Evolutionary conservation across 371 early-diverging fungal species (phyloP).

Genomic region (Nosema muscidifuracis): DNA sequence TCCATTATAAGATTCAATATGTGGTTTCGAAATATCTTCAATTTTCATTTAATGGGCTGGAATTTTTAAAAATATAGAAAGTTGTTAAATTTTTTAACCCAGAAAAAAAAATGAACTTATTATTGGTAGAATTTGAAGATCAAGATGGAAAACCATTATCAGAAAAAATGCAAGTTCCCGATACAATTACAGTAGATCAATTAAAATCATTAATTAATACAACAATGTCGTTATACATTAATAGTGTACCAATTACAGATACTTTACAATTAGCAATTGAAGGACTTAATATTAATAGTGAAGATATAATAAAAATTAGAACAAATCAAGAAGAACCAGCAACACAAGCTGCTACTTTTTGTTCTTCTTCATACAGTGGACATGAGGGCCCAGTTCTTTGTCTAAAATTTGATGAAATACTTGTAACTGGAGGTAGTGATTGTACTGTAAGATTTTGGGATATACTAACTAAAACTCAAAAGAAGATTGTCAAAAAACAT

Average conservation of each 20-base stretch:
- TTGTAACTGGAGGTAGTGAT: conserved; percentile 85
- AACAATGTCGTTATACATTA: conserved; percentile 38
- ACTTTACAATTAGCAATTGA: conserved; percentile 60
- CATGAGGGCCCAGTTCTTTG: conserved; percentile 85
- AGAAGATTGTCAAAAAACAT: conserved; percentile 67
- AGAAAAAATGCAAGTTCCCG: conserved; percentile 47
- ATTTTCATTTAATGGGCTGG: conserved; percentile 12
- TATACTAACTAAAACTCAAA: conserved; percentile 68
- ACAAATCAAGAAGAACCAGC: conserved; percentile 25
- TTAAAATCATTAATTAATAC: conserved; percentile 39
- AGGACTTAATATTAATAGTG: conserved; percentile 64
- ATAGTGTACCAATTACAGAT: conserved; percentile 40
- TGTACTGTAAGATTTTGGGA: conserved; percentile 90
- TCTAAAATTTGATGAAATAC: conserved; percentile 73
- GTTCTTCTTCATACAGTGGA: conserved; percentile 63
- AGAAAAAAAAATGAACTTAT: neutral
- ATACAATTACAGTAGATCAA: conserved; percentile 30
- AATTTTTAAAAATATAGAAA: neutral
- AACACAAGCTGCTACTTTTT: conserved; percentile 51
- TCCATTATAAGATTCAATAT: conserved; percentile 52
- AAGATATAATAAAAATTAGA: conserved; percentile 49
- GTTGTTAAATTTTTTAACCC: too few species aligned
- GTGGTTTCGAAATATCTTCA: conserved; percentile 41
- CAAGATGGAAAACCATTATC: conserved; percentile 33
- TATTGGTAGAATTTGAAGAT: conserved; percentile 49